Evolutionary conservation across 2,329 filamentous ascomycete genomes (phyloP).

Genomic region (Trichoderma oligosporum): DNA sequence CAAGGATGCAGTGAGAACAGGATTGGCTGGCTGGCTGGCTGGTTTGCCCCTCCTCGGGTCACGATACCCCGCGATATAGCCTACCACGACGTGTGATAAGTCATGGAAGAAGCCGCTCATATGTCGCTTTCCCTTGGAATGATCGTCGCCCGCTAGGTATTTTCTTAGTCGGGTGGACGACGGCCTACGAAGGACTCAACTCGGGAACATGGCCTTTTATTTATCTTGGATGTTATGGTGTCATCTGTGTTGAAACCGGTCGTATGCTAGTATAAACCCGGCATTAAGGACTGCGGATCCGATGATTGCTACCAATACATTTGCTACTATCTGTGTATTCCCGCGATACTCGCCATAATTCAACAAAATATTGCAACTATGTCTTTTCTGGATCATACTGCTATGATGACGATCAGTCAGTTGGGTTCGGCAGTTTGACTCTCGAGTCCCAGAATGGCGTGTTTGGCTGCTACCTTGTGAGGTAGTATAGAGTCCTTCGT

Average conservation of each 20-base stretch:
- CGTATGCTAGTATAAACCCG: not conserved
- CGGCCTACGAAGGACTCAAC: not conserved
- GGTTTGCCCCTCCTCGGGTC: constrained; percentile 4
- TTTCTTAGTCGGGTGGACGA: not conserved
- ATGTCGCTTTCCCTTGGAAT: not conserved
- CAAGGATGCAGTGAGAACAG: constrained; percentile 2
- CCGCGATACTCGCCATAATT: not conserved
- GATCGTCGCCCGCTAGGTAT: constrained; percentile 3
- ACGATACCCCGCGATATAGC: constrained; percentile 17
- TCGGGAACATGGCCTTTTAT: not conserved
- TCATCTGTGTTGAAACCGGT: not conserved
- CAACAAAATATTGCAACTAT: not conserved
- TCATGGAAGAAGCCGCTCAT: no score
- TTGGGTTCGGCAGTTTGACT: not conserved
- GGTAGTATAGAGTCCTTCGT: constrained; percentile 5
- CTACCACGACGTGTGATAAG: not conserved
- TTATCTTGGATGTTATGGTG: not conserved
- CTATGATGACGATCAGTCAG: no score
- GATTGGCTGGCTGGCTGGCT: not conserved
- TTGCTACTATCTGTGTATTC: not conserved
- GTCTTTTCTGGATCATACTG: no score
- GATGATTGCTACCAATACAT: no score
- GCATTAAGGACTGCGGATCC: constrained; percentile 15
- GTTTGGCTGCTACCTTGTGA: not conserved
- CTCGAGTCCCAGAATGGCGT: not conserved